Conservation (phyloP, 768 basidiomycete genomes). For the Austroboletus eburneus region DNA sequence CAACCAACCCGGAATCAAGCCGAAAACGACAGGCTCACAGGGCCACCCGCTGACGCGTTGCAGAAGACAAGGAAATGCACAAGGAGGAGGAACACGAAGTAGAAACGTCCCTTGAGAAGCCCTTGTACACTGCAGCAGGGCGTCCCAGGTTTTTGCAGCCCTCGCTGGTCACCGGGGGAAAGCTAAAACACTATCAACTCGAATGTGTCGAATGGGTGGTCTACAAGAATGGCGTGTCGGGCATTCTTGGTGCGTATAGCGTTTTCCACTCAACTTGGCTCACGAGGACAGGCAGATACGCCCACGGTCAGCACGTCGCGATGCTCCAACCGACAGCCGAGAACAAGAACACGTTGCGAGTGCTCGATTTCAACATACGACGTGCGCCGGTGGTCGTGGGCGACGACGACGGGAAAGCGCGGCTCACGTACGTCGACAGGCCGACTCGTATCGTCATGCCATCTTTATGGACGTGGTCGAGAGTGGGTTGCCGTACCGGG, state of each 20-base stretch:
- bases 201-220: slow-evolving; percentile 97
- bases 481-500: slow-evolving; percentile 32
- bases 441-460: slow-evolving; percentile 6
- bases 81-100: neutral
- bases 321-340: slow-evolving; percentile 14
- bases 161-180: slow-evolving; percentile 88
- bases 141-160: too few species aligned
- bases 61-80: too few species aligned
- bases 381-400: neutral
- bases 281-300: slow-evolving; percentile 29
- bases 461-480: slow-evolving; percentile 26
- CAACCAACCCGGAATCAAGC: too few species aligned
- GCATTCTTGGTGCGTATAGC: slow-evolving; percentile 58
- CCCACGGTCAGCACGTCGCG: slow-evolving; percentile 39
- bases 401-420: neutral
- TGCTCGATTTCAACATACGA: slow-evolving; percentile 32
- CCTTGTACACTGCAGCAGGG: too few species aligned
- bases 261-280: neutral
- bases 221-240: slow-evolving; percentile 79
- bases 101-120: slow-evolving; percentile 13
- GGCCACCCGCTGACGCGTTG: too few species aligned
- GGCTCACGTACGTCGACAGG: slow-evolving; percentile 3
- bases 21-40: too few species aligned
- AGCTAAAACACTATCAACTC: slow-evolving; percentile 85
- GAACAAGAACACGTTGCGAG: slow-evolving; percentile 14